Evolutionary conservation across 2,329 filamentous ascomycete genomes (phyloP), one percentile per base, ranked within the genome.

Genomic region (Colletotrichum musae): DNA sequence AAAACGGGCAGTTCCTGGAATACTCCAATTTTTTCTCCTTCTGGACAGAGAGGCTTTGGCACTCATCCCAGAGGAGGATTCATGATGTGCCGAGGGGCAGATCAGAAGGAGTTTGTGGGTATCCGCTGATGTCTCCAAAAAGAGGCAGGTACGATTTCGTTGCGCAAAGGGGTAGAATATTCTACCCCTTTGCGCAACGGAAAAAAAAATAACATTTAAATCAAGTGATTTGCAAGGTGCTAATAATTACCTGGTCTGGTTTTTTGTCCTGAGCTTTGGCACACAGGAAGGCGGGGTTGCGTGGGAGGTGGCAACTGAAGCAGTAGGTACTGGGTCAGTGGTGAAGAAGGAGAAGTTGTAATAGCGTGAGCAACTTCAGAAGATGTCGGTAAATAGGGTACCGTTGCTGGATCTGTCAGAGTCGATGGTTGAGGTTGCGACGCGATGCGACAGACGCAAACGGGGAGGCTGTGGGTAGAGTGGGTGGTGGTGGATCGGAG

Each of bases 401-500:
- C n/a, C 21, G 18, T 41, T 48, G 50, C 24, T 13, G 6, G 51
- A 39, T 61, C 43, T 36, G 28, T 48, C 47, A 54, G 43, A 45
- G 56, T 56, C 36, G 41, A 28, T 54, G 24, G 62, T 59, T 45
- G 45, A 51, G 41, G 18, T 61, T 43, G 57, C 24, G 56, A 54
- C 21, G 61, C 21, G 62, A 64, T 67, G 52, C 32, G 51, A 50
- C 54, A 47, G 57, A 47, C 50, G 53, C 45, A 57, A 45, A 18
- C 48, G 39, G 52, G 50, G 48, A 18, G 48, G 47, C 50, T 45
- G 59, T 69, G 54, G 64, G 16, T 63, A 47, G 28, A 52, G 61
- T 59, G 63, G 58, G 60, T 59, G 70, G 60, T 59, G 70, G 62
- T 71, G 53, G 69, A 63, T 53, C 47, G 54, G 24, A 62, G 50